Base-by-base conservation (phyloP, 2,329 filamentous ascomycete species). In the Aspergillus transmontanensis region DNA sequence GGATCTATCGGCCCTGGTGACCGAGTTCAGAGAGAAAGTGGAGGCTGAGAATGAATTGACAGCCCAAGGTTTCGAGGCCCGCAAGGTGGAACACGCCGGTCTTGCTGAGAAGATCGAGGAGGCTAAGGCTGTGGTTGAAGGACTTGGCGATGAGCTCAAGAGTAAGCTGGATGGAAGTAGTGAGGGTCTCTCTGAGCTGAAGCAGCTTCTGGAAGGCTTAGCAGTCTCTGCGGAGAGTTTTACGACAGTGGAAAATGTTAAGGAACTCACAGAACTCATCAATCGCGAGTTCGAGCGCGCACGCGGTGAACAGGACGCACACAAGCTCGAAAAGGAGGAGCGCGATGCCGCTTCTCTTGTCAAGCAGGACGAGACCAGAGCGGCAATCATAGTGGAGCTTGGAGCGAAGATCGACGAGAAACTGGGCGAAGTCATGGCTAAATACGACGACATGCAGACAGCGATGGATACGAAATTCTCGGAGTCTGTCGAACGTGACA, bases 251-350 rank as follows among this genome's bases (percentile, higher is more conserved):
- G 83, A 86, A n/a, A 89, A 89, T 66, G 80, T 94, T 59, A 89
- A 89, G 71, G 89, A 90, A 60, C 85, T 94, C 75, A 87, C 89
- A 46, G 89, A 92, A 60, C 87, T 88, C 2, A 88, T 98, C 78
- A 93, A 91, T 76, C 82, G 86, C 1, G 94, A 97, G 74, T 97
- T 98, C 64, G 93, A 97, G 71, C 91, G 94, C 66, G 90, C 92
- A 12, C 90, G 92, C 69, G 88, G 89, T 19, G 88, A 91, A n/a
- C 85, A 95, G 28, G 90, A 92, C 61, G 90, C 90, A 7, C 86
- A 89, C 58, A 95, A 94, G 79, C 83, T 92, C n/a, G 92, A 96
- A 65, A 86, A 89, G 3, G 92, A 87, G 48, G 84, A 88, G 69
- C 83, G 85, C 58, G 82, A 86, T 51, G 81, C 84, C 2, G 80